phyloP scores from a whole-genome alignment of 495 filamentous ascomycete species.

The Rhypophila decipiens region DNA sequence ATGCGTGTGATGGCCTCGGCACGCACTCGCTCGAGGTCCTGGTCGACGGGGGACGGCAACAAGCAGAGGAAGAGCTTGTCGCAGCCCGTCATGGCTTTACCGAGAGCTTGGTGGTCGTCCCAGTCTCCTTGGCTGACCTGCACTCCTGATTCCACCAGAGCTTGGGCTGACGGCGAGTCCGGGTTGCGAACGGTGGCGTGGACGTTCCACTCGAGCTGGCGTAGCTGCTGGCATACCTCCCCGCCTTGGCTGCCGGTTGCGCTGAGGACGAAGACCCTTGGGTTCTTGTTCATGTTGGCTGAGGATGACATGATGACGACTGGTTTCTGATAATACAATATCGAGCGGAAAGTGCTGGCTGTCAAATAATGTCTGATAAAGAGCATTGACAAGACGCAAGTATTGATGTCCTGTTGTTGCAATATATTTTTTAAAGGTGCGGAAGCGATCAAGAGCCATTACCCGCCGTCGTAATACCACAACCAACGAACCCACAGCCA shows the following conservation, averaged over 20 bases:
- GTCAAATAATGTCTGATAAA: too few species aligned
- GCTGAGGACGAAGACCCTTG: slow-evolving; percentile 36
- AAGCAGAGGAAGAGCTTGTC: slow-evolving; percentile 44
- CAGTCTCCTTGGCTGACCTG: slow-evolving; percentile 34
- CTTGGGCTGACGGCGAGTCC: slow-evolving; percentile 25
- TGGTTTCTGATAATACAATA: too few species aligned
- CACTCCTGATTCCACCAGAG: slow-evolving; percentile 33
- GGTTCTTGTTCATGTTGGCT: too few species aligned
- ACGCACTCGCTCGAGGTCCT: slow-evolving; percentile 57
- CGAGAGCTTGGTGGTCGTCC: slow-evolving; percentile 32
- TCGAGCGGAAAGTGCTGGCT: too few species aligned
- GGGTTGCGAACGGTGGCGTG: slow-evolving; percentile 36
- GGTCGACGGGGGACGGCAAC: slow-evolving; percentile 25
- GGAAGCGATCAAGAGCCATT: too few species aligned
- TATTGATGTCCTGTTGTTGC: too few species aligned
- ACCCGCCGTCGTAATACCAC: too few species aligned
- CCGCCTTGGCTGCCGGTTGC: slow-evolving; percentile 48
- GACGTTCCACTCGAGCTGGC: slow-evolving; percentile 27
- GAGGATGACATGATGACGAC: too few species aligned
- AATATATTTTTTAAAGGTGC: too few species aligned
- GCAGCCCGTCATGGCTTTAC: slow-evolving; percentile 32
- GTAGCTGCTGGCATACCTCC: slow-evolving; percentile 34
- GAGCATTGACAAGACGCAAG: too few species aligned
- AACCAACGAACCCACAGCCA: too few species aligned
- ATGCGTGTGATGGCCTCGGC: not conserved